phyloP scores from a whole-genome alignment of 2,329 filamentous ascomycete species.

The Phyllosticta citribraziliensis region DNA sequence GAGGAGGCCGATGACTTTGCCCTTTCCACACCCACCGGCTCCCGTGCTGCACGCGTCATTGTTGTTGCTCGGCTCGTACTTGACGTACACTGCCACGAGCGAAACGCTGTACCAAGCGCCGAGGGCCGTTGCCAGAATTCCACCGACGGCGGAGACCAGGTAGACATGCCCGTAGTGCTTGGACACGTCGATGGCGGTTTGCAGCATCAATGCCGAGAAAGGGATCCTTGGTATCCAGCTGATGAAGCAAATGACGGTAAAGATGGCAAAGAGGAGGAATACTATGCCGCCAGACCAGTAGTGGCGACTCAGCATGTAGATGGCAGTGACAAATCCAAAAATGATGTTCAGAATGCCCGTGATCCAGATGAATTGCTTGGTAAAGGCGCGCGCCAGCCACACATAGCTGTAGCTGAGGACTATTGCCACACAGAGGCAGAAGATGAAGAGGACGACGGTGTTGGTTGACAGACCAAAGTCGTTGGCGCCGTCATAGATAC shows the following conservation, averaged over 20 bases:
- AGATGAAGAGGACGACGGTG: slow-evolving; percentile 75
- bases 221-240: slow-evolving; percentile 86
- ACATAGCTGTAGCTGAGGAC: slow-evolving; percentile 71
- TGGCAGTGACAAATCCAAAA: slow-evolving; percentile 73
- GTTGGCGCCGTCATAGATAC: slow-evolving; percentile 62
- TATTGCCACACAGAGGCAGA: slow-evolving; percentile 64
- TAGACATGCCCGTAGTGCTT: slow-evolving; percentile 81
- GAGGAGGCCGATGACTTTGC: slow-evolving; percentile 72
- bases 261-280: slow-evolving; percentile 72
- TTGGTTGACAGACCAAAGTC: slow-evolving; percentile 67
- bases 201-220: slow-evolving; percentile 83
- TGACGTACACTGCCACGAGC: slow-evolving; percentile 75
- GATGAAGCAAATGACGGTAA: slow-evolving; percentile 74
- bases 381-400: slow-evolving; percentile 62
- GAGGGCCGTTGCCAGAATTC: slow-evolving; percentile 64
- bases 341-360: slow-evolving; percentile 82
- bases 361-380: slow-evolving; percentile 87
- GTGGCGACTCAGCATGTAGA: slow-evolving; percentile 67
- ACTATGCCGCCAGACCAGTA: slow-evolving; percentile 82
- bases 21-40: slow-evolving; percentile 57
- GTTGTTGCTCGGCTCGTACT: slow-evolving; percentile 56
- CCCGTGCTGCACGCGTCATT: slow-evolving; percentile 47
- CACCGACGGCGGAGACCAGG: slow-evolving; percentile 73
- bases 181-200: slow-evolving; percentile 75
- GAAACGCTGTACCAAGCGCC: slow-evolving; percentile 81